Percentiles rank a stretch among this genome's conserved stretches.
phyloP scores from a whole-genome alignment of 495 filamentous ascomycete species.

The Staphylotrichum longicolle region DNA sequence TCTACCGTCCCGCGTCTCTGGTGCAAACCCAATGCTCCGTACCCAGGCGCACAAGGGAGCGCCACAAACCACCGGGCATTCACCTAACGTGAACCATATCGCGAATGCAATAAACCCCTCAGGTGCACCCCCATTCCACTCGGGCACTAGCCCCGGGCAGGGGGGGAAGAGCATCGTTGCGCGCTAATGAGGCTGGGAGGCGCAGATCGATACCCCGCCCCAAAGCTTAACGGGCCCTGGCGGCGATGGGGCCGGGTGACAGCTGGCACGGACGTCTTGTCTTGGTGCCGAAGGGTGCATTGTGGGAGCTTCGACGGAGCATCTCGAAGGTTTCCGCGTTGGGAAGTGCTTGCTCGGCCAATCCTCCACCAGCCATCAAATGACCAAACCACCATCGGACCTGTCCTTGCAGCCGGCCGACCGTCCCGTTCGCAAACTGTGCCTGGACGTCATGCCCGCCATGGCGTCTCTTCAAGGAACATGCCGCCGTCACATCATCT shows the following conservation, averaged over 20 bases:
- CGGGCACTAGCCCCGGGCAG: too few species aligned
- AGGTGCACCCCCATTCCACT: too few species aligned
- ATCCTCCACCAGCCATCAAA: neutral
- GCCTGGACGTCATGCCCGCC: conserved; percentile 1
- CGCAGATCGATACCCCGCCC: neutral
- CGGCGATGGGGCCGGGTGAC: neutral
- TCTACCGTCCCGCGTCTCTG: conserved; percentile 9
- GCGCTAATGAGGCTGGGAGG: neutral
- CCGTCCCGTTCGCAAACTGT: conserved; percentile 4
- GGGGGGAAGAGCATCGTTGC: neutral
- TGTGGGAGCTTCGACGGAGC: conserved; percentile 25
- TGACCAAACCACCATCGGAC: neutral
- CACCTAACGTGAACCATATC: too few species aligned
- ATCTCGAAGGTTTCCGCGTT: conserved; percentile 33
- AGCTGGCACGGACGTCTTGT: conserved; percentile 20
- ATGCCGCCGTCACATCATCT: conserved; percentile 10
- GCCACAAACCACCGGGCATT: too few species aligned
- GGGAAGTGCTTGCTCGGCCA: conserved; percentile 21
- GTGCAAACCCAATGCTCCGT: neutral
- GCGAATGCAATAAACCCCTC: conserved; percentile 1
- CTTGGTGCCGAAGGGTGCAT: neutral
- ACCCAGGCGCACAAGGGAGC: too few species aligned
- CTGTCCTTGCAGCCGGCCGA: conserved; percentile 2
- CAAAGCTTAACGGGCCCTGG: conserved; percentile 7
- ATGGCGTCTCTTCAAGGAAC: neutral